Percentiles rank a stretch among this genome's conserved stretches.
Evolutionary conservation across 352 stramenopile genomes (phyloP).

Genomic region (Globisporangium uncinulatum): DNA sequence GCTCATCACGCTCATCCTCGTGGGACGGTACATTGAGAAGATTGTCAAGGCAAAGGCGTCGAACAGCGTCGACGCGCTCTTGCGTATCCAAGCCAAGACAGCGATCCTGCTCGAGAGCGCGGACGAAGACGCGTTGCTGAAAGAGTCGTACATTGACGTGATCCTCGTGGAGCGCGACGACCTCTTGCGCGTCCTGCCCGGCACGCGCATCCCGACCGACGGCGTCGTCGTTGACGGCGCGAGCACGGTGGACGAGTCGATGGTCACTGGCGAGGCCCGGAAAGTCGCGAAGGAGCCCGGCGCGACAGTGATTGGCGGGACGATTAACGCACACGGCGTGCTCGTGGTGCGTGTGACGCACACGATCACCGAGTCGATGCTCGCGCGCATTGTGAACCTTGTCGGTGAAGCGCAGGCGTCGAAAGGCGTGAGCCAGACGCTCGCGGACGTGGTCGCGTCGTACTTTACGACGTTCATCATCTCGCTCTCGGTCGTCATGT

Average conservation of each 20-base stretch:
- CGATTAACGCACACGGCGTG: constrained; percentile 65
- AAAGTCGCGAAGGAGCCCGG: constrained; percentile 62
- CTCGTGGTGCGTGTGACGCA: constrained; percentile 64
- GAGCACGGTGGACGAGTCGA: constrained; percentile 72
- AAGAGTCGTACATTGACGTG: constrained; percentile 72
- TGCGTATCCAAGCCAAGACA: constrained; percentile 73
- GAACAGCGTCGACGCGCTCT: constrained; percentile 57
- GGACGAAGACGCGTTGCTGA: constrained; percentile 17
- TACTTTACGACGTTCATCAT: constrained; percentile 81
- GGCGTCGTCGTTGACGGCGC: constrained; percentile 58
- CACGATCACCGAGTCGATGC: constrained; percentile 71
- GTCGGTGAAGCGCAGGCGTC: constrained; percentile 70
- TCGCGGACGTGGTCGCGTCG: constrained; percentile 56
- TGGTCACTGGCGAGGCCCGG: constrained; percentile 66
- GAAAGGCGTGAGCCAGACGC: constrained; percentile 52
- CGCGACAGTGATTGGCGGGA: constrained; percentile 59
- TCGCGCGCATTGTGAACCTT: constrained; percentile 64
- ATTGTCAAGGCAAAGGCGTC: constrained; percentile 63
- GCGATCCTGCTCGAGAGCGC: constrained; percentile 82
- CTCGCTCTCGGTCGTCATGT: constrained; percentile 46
- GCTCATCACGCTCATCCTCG: constrained; percentile 61
- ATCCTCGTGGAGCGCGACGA: constrained; percentile 71
- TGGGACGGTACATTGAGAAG: constrained; percentile 76
- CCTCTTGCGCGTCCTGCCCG: constrained; percentile 60
- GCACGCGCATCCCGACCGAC: constrained; percentile 65